Base-by-base conservation (phyloP, 345 rosid genomes). In the Bruguiera sexangula region DNA sequence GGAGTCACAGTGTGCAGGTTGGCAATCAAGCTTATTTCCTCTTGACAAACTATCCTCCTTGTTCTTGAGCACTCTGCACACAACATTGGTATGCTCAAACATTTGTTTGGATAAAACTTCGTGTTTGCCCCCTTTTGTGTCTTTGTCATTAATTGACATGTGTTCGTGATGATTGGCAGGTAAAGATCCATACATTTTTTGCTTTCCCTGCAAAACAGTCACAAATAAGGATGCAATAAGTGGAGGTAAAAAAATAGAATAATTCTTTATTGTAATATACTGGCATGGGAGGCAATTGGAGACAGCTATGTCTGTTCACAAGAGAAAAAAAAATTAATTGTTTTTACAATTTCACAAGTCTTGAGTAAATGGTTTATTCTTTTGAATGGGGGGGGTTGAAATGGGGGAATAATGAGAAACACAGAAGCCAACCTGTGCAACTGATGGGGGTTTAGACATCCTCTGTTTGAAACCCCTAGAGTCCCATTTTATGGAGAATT, bases 401-500 rank as follows among this genome's bases (percentile, higher is more conserved):
- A 8, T 6, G 29, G 29, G 31, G 18, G 30, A 10, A 56, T 62
- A 34, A 66, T 64, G 54, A 46, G 15, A 62, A 46, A 11, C 27
- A 65, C 74, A 68, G 54, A 20, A 9, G 76, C n/a, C 70, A 43
- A 88, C 99, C 92, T 76, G 85, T 36, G 70, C 68, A 56, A 70
- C 58, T 61, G 75, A 68, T 20, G 87, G 63, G 57, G 85, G 74
- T 70, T 63, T 79, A 48, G 76, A 61, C 71, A 85, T 79, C 76
- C 75, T 84, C 68, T 80, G 87, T 73, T 87, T 71, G 80, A 87
- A 87, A 71, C 71, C 86, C 75, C 59, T 80, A 34, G 89, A 79
- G 70, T 95, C 93, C 98, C 97, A 95, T 54, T 58, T 78, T 68
- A 95, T 84, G 74, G 93, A 82, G 75, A 82, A 95, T 72, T 95